Conservation (phyloP, 202 grass and related monocot genomes). For the Elaeis oleifera region DNA sequence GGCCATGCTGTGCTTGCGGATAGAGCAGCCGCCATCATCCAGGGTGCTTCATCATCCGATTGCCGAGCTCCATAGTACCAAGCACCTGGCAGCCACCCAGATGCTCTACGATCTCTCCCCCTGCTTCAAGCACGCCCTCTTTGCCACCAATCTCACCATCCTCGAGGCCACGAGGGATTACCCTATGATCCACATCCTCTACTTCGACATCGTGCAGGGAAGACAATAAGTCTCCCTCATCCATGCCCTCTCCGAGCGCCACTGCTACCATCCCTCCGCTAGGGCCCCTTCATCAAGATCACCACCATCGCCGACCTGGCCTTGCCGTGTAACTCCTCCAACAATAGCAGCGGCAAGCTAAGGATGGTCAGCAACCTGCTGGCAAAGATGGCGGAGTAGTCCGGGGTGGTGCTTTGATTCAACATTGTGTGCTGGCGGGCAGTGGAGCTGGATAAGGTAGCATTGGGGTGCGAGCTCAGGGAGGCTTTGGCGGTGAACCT, state of each 20-base stretch:
- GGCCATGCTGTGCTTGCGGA: background rate
- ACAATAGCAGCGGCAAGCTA: background rate
- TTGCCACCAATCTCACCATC: conserved; percentile 9
- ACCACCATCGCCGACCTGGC: conserved; percentile 4
- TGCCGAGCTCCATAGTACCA: background rate
- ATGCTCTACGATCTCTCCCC: conserved; percentile 11
- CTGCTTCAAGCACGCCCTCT: conserved; percentile 5
- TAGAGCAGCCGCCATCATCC: background rate
- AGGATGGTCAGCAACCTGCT: background rate
- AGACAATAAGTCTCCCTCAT: conserved; percentile 6
- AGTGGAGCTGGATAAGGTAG: background rate
- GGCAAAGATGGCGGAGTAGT: background rate
- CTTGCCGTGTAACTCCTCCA: background rate
- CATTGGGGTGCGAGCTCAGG: no score
- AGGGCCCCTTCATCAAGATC: background rate
- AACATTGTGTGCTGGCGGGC: background rate
- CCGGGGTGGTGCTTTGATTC: background rate
- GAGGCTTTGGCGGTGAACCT: no score
- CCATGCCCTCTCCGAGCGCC: conserved; percentile 1
- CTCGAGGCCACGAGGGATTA: conserved; percentile 14
- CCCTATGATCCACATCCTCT: conserved; percentile 3
- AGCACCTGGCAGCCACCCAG: conserved; percentile 4
- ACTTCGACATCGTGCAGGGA: conserved; percentile 6
- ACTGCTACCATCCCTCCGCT: background rate
- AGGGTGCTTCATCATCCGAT: background rate